These are phyloP conservation scores for Fomitopsis betulina DNA, from an alignment of 1,284 basidiomycete species.

Conservation along the genomic window DNA sequence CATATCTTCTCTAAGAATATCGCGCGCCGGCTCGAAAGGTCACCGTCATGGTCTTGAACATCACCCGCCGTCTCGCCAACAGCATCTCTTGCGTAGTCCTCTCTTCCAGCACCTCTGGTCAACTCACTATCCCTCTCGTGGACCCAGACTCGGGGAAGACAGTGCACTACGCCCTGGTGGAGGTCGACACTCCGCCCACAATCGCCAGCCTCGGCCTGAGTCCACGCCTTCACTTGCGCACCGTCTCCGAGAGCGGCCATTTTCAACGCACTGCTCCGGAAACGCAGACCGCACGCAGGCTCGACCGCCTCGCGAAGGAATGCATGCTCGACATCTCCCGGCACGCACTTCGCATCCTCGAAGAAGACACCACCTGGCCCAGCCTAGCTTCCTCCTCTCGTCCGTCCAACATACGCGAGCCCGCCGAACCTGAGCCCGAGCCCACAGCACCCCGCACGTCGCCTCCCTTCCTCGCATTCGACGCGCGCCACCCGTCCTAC, in stretches of 20 bases:
- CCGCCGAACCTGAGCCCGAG: neutral
- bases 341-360: conserved; percentile 1
- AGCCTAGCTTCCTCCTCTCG: neutral
- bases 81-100: conserved; percentile 4
- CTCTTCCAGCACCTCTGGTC: conserved; percentile 1
- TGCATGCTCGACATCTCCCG: conserved; percentile 6
- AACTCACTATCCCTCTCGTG: conserved; percentile 5
- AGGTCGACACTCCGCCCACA: neutral
- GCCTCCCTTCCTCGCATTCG: neutral
- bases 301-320: neutral
- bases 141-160: conserved; percentile 6
- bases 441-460: neutral
- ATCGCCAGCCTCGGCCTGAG: neutral
- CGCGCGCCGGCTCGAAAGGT: too few species aligned
- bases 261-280: neutral
- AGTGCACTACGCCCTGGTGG: conserved; percentile 6
- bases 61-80: conserved; percentile 3
- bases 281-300: neutral
- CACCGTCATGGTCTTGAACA: neutral
- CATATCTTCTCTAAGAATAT: too few species aligned
- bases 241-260: conserved; percentile 3
- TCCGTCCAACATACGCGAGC: neutral
- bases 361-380: conserved; percentile 4
- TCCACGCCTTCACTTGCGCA: neutral
- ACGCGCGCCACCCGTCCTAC: neutral